phyloP scores from a whole-genome alignment of 2,329 filamentous ascomycete genomes.

The Colletotrichum agaves region DNA sequence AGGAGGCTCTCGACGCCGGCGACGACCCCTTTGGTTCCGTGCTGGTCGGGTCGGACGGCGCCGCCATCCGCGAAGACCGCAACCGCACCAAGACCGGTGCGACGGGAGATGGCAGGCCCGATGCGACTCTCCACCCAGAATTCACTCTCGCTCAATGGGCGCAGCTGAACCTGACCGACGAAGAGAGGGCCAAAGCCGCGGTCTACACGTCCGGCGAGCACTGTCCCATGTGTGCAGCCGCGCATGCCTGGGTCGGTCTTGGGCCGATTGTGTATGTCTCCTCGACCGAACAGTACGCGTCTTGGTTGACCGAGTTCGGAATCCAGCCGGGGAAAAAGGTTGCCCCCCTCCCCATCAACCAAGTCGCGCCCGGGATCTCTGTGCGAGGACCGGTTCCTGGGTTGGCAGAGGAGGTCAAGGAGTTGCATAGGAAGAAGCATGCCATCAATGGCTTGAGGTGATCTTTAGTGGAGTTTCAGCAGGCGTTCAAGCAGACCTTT shows the following conservation, averaged over 20 bases:
- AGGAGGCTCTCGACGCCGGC: constrained; percentile 50
- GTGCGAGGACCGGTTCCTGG: constrained; percentile 46
- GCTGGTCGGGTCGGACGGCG: constrained; percentile 44
- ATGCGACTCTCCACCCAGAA: constrained; percentile 50
- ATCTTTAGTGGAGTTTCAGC: not conserved
- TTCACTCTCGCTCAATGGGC: constrained; percentile 51
- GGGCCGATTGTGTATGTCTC: constrained; percentile 49
- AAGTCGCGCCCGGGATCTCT: constrained; percentile 44
- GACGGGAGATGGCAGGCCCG: constrained; percentile 41
- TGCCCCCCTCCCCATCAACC: constrained; percentile 42
- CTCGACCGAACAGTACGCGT: constrained; percentile 44
- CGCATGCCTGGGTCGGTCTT: constrained; percentile 49
- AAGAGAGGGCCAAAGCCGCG: constrained; percentile 51
- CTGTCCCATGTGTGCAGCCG: constrained; percentile 51
- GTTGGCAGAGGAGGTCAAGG: constrained; percentile 45
- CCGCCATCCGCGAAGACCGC: constrained; percentile 46
- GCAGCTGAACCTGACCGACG: constrained; percentile 47
- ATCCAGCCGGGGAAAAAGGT: constrained; percentile 37
- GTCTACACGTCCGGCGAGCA: constrained; percentile 53
- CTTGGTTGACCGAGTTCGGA: constrained; percentile 46
- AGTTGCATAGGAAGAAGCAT: constrained; percentile 40
- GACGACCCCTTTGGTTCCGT: constrained; percentile 51
- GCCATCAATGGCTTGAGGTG: too few relatives aligned
- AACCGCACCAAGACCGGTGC: constrained; percentile 47
- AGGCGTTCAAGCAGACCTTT: too few relatives aligned